These are phyloP conservation scores for Chytriomyces hyalinus DNA, from an alignment of 192 early-diverging fungal genomes.

Conservation along the genomic window DNA sequence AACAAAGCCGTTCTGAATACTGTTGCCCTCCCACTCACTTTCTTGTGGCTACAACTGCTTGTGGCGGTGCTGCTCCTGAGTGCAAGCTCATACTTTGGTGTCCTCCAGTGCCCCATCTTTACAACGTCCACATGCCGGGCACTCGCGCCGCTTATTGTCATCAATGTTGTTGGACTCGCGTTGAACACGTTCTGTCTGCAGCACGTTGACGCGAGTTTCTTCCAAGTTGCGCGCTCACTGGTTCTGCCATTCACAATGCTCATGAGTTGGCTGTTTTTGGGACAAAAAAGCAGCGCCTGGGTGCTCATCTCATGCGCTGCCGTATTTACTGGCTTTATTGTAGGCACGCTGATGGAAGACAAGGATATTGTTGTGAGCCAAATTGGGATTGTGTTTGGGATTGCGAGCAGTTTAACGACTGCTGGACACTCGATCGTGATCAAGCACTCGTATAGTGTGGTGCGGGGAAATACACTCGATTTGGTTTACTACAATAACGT, in stretches of 20 bases:
- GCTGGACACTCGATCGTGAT: constrained; percentile 67
- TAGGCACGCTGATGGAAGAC: constrained; percentile 51
- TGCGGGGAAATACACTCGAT: constrained; percentile 58
- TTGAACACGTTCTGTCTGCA: constrained; percentile 64
- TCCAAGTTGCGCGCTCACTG: constrained; percentile 65
- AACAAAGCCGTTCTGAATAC: constrained; percentile 57
- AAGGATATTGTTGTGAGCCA: not conserved
- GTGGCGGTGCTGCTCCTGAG: constrained; percentile 57
- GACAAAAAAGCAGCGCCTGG: constrained; percentile 39
- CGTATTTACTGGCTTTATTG: constrained; percentile 59
- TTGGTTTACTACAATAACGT: constrained; percentile 70
- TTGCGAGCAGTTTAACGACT: constrained; percentile 59
- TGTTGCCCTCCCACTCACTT: constrained; percentile 53
- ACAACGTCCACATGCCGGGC: constrained; percentile 29
- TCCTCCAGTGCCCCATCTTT: constrained; percentile 49
- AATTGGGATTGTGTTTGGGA: constrained; percentile 54
- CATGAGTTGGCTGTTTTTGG: constrained; percentile 48
- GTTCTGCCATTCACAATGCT: constrained; percentile 64
- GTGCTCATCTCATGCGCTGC: constrained; percentile 50
- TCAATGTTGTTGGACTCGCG: constrained; percentile 63
- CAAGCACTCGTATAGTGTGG: constrained; percentile 52
- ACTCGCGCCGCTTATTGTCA: constrained; percentile 49
- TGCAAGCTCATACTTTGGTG: constrained; percentile 27
- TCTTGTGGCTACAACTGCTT: constrained; percentile 62
- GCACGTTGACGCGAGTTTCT: constrained; percentile 65